Evolutionary conservation across 305 asterid species (phyloP), one percentile per base, ranked within the genome.

Genomic region (Fraxinus paxiana): DNA sequence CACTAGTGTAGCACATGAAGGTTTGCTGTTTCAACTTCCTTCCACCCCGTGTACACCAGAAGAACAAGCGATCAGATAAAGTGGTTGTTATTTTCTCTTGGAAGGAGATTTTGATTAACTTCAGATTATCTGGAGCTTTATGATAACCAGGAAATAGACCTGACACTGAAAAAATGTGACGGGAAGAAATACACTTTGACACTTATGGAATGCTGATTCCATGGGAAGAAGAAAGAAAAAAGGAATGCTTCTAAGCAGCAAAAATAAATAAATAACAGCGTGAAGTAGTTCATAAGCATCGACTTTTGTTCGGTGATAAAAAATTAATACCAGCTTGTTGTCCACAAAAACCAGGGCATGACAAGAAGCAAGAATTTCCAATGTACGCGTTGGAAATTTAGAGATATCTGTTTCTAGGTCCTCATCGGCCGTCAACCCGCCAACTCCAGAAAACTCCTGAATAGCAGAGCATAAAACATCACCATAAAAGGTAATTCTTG

Each of bases 261-360:
- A 48, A 5, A 15, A 15, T 15, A 15, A 48, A 12, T 12, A 43
- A 48, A 12, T 2, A 65, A 28, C 24, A 69, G 75, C 12, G 34
- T 31, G 8, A 4, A 30, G 35, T 69, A 69, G 22, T 30, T 69
- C 75, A 69, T 69, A 69, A 31, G 75, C 41, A 31, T 8, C 17
- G 6, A 30, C 13, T 70, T 30, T n/a, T 15, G 75, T 70, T 33
- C 12, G 18, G 18, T 70, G 43, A 31, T 70, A 31, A 70, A 70
- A 13, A 12, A 56, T 43, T 48, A 31, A 31, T 93, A 95, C 99
- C 99, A 95, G 94, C 87, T 95, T 95, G 86, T 92, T 95, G 86
- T 95, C 99, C 85, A 95, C 98, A 86, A 91, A 95, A 86, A 95
- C 98, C 94, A 95, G 86, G 31, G 99, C 95, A 91, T 95, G 99